phyloP scores from a whole-genome alignment of 164 flowering plant species.

The Vitis riparia region DNA sequence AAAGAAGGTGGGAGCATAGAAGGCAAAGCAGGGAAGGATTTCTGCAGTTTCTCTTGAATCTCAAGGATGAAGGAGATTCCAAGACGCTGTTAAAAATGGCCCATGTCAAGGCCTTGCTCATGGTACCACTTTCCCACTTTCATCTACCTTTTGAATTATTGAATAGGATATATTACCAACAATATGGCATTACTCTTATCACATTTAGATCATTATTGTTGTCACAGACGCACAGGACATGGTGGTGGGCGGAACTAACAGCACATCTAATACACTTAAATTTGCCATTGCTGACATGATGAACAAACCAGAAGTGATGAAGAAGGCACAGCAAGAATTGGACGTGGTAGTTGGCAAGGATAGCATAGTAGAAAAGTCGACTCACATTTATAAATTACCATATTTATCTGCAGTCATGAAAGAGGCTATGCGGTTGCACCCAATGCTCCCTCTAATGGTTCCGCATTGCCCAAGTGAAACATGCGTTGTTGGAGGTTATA shows the following conservation, averaged over 20 bases:
- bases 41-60: slow-evolving; percentile 37
- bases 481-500: slow-evolving; percentile 10
- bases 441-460: slow-evolving; percentile 3
- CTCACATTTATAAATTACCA: slow-evolving; percentile 34
- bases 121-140: slow-evolving; percentile 8
- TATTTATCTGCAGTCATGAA: slow-evolving; percentile 44
- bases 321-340: slow-evolving; percentile 39
- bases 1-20: not conserved
- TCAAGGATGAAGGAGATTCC: slow-evolving; percentile 31
- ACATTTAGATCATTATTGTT: too few relatives aligned
- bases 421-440: slow-evolving; percentile 47
- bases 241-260: slow-evolving; percentile 54
- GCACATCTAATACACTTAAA: slow-evolving; percentile 41
- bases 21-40: slow-evolving; percentile 27
- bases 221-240: slow-evolving; percentile 29
- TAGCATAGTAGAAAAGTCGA: slow-evolving; percentile 36
- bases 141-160: not conserved
- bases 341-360: slow-evolving; percentile 36
- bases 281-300: slow-evolving; percentile 45
- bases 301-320: slow-evolving; percentile 32
- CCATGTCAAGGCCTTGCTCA: slow-evolving; percentile 26
- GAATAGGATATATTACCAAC: not conserved
- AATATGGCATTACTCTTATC: too few relatives aligned
- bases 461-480: slow-evolving; percentile 16
- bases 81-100: slow-evolving; percentile 22